A percentile compares a stretch with the other conserved stretches of the same genome.
phyloP scores from a whole-genome alignment of 2,329 filamentous ascomycete genomes.

The Leptographium lundbergii region DNA sequence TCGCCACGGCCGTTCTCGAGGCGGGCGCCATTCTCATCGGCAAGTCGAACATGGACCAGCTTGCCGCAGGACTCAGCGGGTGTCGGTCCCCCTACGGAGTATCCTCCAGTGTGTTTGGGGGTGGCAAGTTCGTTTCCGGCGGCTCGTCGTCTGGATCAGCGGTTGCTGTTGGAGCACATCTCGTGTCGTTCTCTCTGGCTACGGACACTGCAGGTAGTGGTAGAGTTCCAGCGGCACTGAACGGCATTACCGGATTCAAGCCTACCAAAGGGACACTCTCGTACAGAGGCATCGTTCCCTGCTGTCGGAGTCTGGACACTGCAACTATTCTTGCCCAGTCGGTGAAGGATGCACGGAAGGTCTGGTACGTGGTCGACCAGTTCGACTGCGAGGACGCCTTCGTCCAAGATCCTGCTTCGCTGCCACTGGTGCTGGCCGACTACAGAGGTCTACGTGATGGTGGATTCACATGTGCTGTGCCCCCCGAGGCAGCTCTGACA shows the following conservation, averaged over 20 bases:
- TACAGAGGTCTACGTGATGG: too few species aligned
- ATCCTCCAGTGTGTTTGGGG: not conserved
- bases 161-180: conserved; percentile 18
- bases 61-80: conserved; percentile 36
- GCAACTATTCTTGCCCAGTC: conserved; percentile 11
- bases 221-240: conserved; percentile 38
- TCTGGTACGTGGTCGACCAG: conserved; percentile 30
- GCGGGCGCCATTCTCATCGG: conserved; percentile 40
- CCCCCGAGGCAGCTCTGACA: not conserved
- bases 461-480: too few species aligned
- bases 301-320: not conserved
- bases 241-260: conserved; percentile 37
- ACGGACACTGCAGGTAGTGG: conserved; percentile 44
- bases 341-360: conserved; percentile 26
- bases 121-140: too few species aligned
- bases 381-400: too few species aligned
- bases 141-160: too few species aligned
- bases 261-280: conserved; percentile 23
- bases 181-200: conserved; percentile 42
- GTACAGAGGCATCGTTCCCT: too few species aligned
- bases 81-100: not conserved
- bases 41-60: conserved; percentile 46
- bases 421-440: too few species aligned
- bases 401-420: too few species aligned
- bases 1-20: conserved; percentile 31